These are phyloP conservation scores for Nidula microcarpa DNA, from an alignment of 768 basidiomycete genomes.

Conservation along the genomic window DNA sequence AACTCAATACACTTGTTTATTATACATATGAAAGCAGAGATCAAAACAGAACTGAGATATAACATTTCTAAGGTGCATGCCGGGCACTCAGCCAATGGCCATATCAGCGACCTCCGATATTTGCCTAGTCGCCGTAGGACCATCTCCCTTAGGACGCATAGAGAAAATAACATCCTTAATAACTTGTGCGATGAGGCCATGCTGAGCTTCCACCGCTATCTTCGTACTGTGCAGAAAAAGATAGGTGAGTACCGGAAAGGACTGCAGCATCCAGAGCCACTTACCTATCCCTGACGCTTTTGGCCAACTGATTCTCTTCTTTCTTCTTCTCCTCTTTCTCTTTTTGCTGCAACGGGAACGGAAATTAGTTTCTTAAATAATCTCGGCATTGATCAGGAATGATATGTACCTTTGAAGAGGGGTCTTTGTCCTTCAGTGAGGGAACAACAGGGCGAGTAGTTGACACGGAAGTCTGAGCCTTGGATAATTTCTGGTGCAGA, in stretches of 20 bases:
- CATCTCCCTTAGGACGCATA: conserved; percentile 34
- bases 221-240: conserved; percentile 54
- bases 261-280: conserved; percentile 9
- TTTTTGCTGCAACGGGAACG: conserved; percentile 25
- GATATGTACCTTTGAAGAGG: conserved; percentile 39
- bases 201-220: conserved; percentile 88
- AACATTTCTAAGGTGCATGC: not conserved
- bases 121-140: conserved; percentile 12
- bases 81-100: conserved; percentile 37
- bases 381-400: not conserved
- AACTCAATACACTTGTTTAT: too few species aligned
- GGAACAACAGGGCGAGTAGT: conserved; percentile 59
- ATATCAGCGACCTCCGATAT: conserved; percentile 41
- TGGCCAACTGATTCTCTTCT: conserved; percentile 82
- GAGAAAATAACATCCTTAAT: conserved; percentile 93
- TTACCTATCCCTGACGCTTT: conserved; percentile 90
- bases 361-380: too few species aligned
- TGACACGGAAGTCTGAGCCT: conserved; percentile 56
- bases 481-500: conserved; percentile 83
- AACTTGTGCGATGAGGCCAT: conserved; percentile 90
- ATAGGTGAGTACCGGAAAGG: not conserved
- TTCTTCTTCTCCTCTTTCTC: conserved; percentile 77
- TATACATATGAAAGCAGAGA: too few species aligned
- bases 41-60: too few species aligned
- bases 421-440: conserved; percentile 48